These are phyloP conservation scores for Scutellaria minor DNA, from an alignment of 257 asterid species.

Conservation along the genomic window DNA sequence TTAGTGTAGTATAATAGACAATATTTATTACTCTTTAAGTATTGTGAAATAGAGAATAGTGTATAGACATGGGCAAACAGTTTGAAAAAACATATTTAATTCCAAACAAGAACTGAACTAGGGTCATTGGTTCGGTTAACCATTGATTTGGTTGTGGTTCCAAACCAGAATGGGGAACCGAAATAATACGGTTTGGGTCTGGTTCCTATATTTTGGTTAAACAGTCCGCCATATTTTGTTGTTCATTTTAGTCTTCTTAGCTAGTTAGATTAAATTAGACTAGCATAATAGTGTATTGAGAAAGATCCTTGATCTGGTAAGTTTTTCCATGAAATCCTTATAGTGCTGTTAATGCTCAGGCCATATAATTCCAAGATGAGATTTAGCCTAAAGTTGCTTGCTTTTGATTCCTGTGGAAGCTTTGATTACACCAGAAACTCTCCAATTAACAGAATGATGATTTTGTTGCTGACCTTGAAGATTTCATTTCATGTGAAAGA, in stretches of 20 bases:
- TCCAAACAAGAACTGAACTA: too few relatives aligned
- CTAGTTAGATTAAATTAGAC: neutral
- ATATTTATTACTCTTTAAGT: neutral
- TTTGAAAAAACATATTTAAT: too few relatives aligned
- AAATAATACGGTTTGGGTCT: too few relatives aligned
- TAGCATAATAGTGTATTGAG: neutral
- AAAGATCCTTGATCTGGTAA: neutral
- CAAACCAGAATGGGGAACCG: too few relatives aligned
- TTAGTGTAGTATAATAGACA: neutral
- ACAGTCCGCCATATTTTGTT: neutral
- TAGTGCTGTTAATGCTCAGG: neutral
- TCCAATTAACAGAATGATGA: neutral
- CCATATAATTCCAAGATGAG: conserved; percentile 2
- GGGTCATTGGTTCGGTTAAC: too few relatives aligned
- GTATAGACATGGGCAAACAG: too few relatives aligned
- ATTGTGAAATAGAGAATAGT: too few relatives aligned
- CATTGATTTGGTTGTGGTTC: too few relatives aligned
- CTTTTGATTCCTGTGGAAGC: neutral
- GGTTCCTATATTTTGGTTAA: too few relatives aligned
- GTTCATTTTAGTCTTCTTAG: neutral
- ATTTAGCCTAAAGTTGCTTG: neutral
- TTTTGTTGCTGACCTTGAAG: neutral
- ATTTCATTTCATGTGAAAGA: neutral
- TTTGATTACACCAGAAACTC: neutral
- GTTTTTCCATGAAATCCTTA: conserved; percentile 4